Conservation (phyloP, 1,139 yeast genomes). For the Nakaseomyces uthaithaninus region DNA sequence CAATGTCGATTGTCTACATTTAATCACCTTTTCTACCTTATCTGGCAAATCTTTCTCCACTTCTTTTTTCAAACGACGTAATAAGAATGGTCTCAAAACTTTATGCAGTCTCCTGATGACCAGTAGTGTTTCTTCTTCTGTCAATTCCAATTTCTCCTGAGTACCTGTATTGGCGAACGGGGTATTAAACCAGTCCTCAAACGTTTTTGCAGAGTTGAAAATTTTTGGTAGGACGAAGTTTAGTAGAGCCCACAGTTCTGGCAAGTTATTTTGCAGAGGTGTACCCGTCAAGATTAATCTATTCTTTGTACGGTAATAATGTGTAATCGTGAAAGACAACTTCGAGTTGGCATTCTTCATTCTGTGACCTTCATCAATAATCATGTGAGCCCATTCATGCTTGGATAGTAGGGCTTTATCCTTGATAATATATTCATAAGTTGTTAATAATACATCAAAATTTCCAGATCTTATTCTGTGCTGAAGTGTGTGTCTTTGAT, state of each 20-base stretch:
- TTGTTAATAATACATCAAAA: conserved; percentile 69
- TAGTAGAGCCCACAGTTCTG: conserved; percentile 77
- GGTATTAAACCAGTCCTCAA: conserved; percentile 82
- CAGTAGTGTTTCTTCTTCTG: conserved; percentile 90
- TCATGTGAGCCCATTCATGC: conserved; percentile 76
- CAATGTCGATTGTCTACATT: conserved; percentile 86
- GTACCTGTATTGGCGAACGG: conserved; percentile 79
- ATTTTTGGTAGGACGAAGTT: conserved; percentile 74
- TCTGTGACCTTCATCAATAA: conserved; percentile 85
- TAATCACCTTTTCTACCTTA: conserved; percentile 88
- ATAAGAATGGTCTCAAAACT: conserved; percentile 86
- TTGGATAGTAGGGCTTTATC: conserved; percentile 62
- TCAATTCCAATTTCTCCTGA: conserved; percentile 68
- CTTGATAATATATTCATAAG: conserved; percentile 70
- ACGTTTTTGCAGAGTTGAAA: conserved; percentile 76
- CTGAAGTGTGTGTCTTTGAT: conserved; percentile 58
- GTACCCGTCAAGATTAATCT: conserved; percentile 81
- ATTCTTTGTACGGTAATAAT: conserved; percentile 62
- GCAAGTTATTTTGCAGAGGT: conserved; percentile 75
- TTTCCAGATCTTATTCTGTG: conserved; percentile 55
- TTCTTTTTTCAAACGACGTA: conserved; percentile 92
- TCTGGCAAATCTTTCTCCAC: conserved; percentile 95
- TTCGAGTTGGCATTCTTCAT: conserved; percentile 76
- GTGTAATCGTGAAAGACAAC: conserved; percentile 63
- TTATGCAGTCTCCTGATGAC: conserved; percentile 93